Evolutionary conservation across 208 protist genomes (phyloP), one percentile per base, ranked within the genome.

Genomic region (Lotmaria passim): DNA sequence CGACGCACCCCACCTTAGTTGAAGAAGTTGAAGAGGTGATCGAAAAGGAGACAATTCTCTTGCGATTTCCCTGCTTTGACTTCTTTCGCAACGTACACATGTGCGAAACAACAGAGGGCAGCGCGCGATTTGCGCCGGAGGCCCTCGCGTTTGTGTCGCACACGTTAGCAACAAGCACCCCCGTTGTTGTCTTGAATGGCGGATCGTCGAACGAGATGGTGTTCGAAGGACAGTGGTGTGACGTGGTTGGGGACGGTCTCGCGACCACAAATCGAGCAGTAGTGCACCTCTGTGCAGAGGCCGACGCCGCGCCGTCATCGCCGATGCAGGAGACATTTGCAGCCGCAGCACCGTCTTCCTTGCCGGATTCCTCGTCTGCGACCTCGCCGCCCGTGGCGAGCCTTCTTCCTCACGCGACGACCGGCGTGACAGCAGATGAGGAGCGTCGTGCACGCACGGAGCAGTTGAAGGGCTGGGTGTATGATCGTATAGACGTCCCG

Each of bases 51-150:
- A 47, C 70, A 24, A 61, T 95, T 10, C 75, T 95, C 12, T 50
- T 95, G 19, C 90, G 90, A 3, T 82, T 95, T 44, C 90, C 90
- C 0, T 93, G 78, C 78, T 87, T 93, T 41, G 90, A 95, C 62
- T 93, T 86, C 44, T 95, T 95, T 61, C 60, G 74, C 0, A 73
- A 91, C 47, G 87, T 89, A 7, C 79, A 88, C 59, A n/a, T 95
- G 5, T 95, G 90, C 66, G 90, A 95, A 57, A 31, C 50, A 10
- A 14, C 56, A 1, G 14, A 19, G 21, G 12, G 30, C 11, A 24
- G 28, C 19, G 8, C 6, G 6, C 41, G 26, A 23, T 91, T 88
- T 61, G 33, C 69, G 0, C 79, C 81, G 0, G 78, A 82, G 19
- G 65, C 73, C 0, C 31, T 91, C 3, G 48, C 65, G 2, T 81